Base-by-base conservation (phyloP, 2,329 filamentous ascomycete species). In the Apiospora saccharicola region DNA sequence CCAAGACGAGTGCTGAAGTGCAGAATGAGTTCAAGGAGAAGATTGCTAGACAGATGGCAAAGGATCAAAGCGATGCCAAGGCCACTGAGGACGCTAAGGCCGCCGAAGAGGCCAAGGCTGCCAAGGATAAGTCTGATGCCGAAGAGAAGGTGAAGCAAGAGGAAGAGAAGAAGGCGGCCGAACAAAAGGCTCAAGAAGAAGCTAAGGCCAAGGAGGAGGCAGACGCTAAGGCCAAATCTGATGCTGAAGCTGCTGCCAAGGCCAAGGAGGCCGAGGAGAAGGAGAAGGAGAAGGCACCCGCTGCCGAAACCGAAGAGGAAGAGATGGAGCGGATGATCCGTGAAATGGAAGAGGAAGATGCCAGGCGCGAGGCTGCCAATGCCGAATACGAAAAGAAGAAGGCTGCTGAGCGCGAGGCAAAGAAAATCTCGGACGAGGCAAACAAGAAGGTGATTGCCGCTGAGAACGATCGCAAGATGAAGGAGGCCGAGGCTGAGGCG, bases 21-120 rank as follows among this genome's bases (percentile, higher is more conserved):
- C 92, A 92, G 72, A 90, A 94, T 75, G 94, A 97, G 83, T 93
- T 95, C 79, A 92, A 93, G 82, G 91, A 93, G 80, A 92, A 94
- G 80, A 92, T 97, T 79, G 89, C 88, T 73, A 90, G 91, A 79
- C 89, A 89, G 70, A 90, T 90, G 71, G 86, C 78, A 13, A 76
- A 77, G 37, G 76, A 79, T 30, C 74, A 74, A 13, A 73, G 61
- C 24, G 72, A 75, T 10, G 75, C 77, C 22, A 76, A 78, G 53
- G 78, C 79, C 51, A 76, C 80, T 19, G 67, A 69, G 22, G 47
- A 70, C 19, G 68, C 67, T 37, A 68, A 71, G 61, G 69, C 46
- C 16, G 70, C 75, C 43, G 75, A 75, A 61, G 76, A 79, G 22
- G 71, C 73, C 12, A 80, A 82, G 68, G 75, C 76, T 7, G 75